Conservation (phyloP, 2,329 filamentous ascomycete species). For the Coniochaeta sp. region DNA sequence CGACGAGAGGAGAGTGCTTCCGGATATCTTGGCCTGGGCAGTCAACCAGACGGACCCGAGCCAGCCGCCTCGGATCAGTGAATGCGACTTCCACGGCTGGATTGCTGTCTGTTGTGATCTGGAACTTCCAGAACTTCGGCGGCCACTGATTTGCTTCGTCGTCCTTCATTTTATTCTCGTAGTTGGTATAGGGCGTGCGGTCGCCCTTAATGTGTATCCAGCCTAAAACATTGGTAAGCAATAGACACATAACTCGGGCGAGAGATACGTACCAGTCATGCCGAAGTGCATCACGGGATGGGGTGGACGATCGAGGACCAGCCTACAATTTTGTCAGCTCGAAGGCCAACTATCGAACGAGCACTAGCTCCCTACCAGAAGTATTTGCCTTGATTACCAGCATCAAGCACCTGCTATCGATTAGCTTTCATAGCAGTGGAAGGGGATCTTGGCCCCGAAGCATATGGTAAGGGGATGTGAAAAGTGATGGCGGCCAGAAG, state of each 20-base stretch:
- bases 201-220: conserved; percentile 86
- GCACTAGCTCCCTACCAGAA: conserved; percentile 60
- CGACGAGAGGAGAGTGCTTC: conserved; percentile 68
- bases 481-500: too few species aligned
- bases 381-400: conserved; percentile 90
- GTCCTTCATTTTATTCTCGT: conserved; percentile 66
- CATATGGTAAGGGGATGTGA: too few species aligned
- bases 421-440: too few species aligned
- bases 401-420: conserved; percentile 42
- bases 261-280: conserved; percentile 45
- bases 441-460: too few species aligned
- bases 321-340: conserved; percentile 11
- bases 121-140: conserved; percentile 83
- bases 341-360: background rate
- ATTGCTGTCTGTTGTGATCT: conserved; percentile 56
- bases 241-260: conserved; percentile 20
- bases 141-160: conserved; percentile 66
- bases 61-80: conserved; percentile 74
- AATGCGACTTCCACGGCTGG: conserved; percentile 63
- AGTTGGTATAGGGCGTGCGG: conserved; percentile 70
- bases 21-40: conserved; percentile 72
- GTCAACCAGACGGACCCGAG: conserved; percentile 73
- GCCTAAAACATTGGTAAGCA: conserved; percentile 40
- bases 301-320: conserved; percentile 65
- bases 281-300: conserved; percentile 89